phyloP scores from a whole-genome alignment of 169 alveolate genomes.

The Plasmodium malariae region DNA sequence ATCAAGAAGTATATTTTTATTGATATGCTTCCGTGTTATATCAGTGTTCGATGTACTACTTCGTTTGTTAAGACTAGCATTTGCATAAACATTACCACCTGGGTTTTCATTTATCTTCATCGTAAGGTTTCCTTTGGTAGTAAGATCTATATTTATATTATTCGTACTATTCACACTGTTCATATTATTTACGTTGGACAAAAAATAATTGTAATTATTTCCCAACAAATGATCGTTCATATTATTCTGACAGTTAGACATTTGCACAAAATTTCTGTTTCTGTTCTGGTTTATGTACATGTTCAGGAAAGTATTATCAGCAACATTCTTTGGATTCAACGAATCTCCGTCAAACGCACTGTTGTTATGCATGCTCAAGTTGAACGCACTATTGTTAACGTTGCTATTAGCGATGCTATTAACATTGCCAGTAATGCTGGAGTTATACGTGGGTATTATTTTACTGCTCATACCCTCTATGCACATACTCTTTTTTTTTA shows the following conservation, averaged over 20 bases:
- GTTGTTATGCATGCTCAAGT: not conserved
- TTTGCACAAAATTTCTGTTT: not conserved
- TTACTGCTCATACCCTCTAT: conserved; percentile 1
- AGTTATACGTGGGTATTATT: too few species aligned
- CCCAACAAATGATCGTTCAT: not conserved
- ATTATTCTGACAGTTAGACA: not conserved
- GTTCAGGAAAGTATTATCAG: not conserved
- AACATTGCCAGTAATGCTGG: too few species aligned
- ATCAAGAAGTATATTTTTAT: not conserved
- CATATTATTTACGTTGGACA: too few species aligned
- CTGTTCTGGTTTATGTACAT: not conserved
- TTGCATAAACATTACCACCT: too few species aligned
- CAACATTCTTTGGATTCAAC: not conserved
- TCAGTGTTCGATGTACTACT: not conserved
- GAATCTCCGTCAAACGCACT: not conserved
- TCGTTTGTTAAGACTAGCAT: not conserved
- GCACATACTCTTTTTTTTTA: conserved; percentile 18
- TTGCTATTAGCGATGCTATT: not conserved
- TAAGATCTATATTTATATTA: too few species aligned
- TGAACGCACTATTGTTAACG: too few species aligned
- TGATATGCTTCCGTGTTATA: not conserved
- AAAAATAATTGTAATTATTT: not conserved
- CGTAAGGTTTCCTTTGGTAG: too few species aligned
- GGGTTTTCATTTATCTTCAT: too few species aligned
- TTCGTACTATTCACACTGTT: too few species aligned